Conservation (phyloP, 768 basidiomycete species). For the Termitomyces sp. region DNA sequence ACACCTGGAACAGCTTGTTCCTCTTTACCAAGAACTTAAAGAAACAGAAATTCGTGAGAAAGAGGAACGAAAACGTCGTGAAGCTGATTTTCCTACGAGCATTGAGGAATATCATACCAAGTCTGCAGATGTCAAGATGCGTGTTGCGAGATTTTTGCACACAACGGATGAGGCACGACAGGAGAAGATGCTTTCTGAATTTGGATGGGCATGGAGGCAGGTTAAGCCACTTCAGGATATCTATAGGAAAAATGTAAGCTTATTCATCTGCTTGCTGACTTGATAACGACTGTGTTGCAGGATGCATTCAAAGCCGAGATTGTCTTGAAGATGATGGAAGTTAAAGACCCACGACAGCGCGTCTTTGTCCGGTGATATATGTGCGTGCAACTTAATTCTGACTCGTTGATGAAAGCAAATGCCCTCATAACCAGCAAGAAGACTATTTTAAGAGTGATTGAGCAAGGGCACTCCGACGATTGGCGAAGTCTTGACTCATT, state of each 20-base stretch:
- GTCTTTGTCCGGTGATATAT: neutral
- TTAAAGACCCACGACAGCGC: slow-evolving; percentile 21
- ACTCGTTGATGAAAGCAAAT: neutral
- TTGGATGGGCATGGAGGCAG: slow-evolving; percentile 47
- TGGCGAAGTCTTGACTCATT: neutral
- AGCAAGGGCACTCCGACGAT: neutral
- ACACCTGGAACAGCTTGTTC: slow-evolving; percentile 22
- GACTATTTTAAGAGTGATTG: neutral
- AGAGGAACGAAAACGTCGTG: slow-evolving; percentile 18
- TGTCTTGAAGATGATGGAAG: slow-evolving; percentile 18
- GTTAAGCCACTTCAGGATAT: slow-evolving; percentile 36
- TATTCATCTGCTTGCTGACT: neutral
- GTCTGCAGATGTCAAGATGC: slow-evolving; percentile 39
- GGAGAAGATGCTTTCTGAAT: slow-evolving; percentile 45
- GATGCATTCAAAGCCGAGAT: slow-evolving; percentile 19
- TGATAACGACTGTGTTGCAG: slow-evolving; percentile 1
- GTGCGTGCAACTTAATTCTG: neutral
- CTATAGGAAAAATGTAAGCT: slow-evolving; percentile 38
- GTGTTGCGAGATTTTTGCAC: slow-evolving; percentile 44
- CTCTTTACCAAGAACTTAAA: slow-evolving; percentile 15
- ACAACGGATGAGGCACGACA: slow-evolving; percentile 21
- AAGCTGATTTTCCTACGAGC: slow-evolving; percentile 28
- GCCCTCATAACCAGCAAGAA: neutral
- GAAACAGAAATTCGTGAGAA: slow-evolving; percentile 19
- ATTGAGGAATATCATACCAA: slow-evolving; percentile 29